A percentile compares a stretch with the other conserved stretches of the same genome.
Conservation (phyloP, 768 basidiomycete genomes). For the Exidia glandulosa region DNA sequence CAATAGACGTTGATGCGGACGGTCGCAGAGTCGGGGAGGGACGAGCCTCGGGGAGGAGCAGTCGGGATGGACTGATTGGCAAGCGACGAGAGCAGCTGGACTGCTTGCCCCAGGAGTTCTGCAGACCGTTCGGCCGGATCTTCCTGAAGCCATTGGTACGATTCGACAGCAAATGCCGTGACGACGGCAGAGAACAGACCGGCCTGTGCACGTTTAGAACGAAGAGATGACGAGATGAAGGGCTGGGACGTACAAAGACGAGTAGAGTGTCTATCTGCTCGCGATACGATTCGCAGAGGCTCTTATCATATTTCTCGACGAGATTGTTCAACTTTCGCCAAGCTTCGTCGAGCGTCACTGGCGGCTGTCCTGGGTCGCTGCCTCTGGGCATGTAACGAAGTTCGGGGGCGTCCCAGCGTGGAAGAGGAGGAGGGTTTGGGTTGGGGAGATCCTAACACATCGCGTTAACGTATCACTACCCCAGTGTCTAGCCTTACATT, state of each 20-base stretch:
- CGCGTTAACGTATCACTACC: too few relatives aligned
- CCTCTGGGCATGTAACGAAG: too few relatives aligned
- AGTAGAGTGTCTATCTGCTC: not conserved
- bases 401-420: too few relatives aligned
- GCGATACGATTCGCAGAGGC: not conserved
- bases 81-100: conserved; percentile 6
- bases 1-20: conserved; percentile 26
- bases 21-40: conserved; percentile 29
- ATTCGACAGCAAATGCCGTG: conserved; percentile 15
- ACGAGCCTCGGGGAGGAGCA: not conserved
- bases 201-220: conserved; percentile 7
- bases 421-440: too few relatives aligned
- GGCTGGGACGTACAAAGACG: not conserved
- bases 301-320: not conserved
- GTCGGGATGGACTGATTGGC: not conserved
- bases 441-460: too few relatives aligned
- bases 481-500: too few relatives aligned
- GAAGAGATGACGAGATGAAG: not conserved
- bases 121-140: not conserved
- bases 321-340: not conserved
- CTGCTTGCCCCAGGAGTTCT: not conserved
- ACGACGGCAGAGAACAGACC: conserved; percentile 16
- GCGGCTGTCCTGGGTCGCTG: too few relatives aligned
- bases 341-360: too few relatives aligned
- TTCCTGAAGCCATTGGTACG: conserved; percentile 10